These are phyloP conservation scores for Papilionanthe hybrid DNA, from an alignment of 116 monocot genomes.

Conservation along the genomic window DNA sequence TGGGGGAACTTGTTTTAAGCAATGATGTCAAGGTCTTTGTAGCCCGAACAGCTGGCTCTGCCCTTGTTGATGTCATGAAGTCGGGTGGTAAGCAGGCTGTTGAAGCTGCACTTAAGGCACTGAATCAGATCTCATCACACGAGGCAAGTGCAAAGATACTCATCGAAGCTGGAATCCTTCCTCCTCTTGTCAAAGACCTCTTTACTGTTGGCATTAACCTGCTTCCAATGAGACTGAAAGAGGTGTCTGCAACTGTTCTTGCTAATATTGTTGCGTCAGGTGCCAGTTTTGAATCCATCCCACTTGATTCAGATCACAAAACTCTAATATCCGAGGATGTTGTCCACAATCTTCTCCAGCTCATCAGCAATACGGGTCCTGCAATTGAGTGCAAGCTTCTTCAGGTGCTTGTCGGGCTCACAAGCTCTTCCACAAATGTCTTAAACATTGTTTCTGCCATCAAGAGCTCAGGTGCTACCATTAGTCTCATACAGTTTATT, in stretches of 20 bases:
- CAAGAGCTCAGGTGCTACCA: slow-evolving; percentile 77
- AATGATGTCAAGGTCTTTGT: slow-evolving; percentile 80
- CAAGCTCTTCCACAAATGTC: slow-evolving; percentile 50
- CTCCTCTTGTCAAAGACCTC: slow-evolving; percentile 72
- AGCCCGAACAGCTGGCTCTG: slow-evolving; percentile 63
- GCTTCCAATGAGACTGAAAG: slow-evolving; percentile 71
- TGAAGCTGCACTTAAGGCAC: slow-evolving; percentile 75
- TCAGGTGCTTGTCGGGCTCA: slow-evolving; percentile 82
- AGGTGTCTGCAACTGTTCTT: slow-evolving; percentile 71
- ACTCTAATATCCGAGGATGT: slow-evolving; percentile 74
- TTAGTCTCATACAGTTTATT: slow-evolving; percentile 82
- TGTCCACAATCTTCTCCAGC: slow-evolving; percentile 78
- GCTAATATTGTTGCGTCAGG: slow-evolving; percentile 71
- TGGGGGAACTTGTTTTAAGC: slow-evolving; percentile 75
- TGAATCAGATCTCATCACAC: slow-evolving; percentile 78
- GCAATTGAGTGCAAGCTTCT: slow-evolving; percentile 82
- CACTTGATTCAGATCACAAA: slow-evolving; percentile 33
- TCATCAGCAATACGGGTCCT: slow-evolving; percentile 89
- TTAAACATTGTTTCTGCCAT: slow-evolving; percentile 62
- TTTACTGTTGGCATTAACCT: slow-evolving; percentile 56
- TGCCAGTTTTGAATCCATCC: slow-evolving; percentile 47
- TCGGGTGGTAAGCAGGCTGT: slow-evolving; percentile 52
- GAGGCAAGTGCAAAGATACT: slow-evolving; percentile 65
- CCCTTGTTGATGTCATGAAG: slow-evolving; percentile 63
- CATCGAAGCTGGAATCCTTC: slow-evolving; percentile 65